These are phyloP conservation scores for Peronospora tabacina DNA, from an alignment of 352 stramenopile genomes.

Conservation along the genomic window DNA sequence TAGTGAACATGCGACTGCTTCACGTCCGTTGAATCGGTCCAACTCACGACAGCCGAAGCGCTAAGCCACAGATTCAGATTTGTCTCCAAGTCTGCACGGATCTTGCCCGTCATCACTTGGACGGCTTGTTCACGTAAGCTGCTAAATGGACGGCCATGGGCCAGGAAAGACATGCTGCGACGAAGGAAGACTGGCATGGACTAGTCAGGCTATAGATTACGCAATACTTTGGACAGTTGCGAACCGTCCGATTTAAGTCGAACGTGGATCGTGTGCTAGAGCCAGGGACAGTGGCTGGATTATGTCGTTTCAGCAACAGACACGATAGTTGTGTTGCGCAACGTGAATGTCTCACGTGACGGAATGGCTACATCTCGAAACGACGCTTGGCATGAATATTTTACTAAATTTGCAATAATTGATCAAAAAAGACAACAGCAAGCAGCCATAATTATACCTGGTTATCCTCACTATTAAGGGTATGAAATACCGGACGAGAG, in stretches of 20 bases:
- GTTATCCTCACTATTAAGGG: too few species aligned
- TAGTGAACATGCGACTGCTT: too few species aligned
- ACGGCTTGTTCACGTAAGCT: slow-evolving; percentile 56
- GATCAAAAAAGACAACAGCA: too few species aligned
- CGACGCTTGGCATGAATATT: too few species aligned
- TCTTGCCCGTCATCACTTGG: slow-evolving; percentile 47
- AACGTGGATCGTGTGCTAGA: slow-evolving; percentile 3
- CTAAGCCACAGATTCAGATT: slow-evolving; percentile 82
- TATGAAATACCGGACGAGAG: too few species aligned
- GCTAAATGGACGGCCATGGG: slow-evolving; percentile 33
- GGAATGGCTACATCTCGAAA: slow-evolving; percentile 10
- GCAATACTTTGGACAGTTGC: slow-evolving; percentile 3
- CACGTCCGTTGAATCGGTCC: too few species aligned
- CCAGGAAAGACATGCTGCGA: slow-evolving; percentile 15
- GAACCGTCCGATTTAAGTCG: slow-evolving; percentile 7
- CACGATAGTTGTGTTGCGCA: slow-evolving; percentile 3
- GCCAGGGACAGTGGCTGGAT: neutral
- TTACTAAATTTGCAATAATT: too few species aligned
- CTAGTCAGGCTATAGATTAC: neutral
- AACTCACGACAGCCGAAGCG: slow-evolving; percentile 59
- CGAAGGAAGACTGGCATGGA: slow-evolving; percentile 31
- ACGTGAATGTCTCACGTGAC: slow-evolving; percentile 11
- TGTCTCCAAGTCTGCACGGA: slow-evolving; percentile 60
- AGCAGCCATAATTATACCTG: too few species aligned
- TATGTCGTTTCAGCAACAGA: slow-evolving; percentile 5